Evolutionary conservation across 2,329 filamentous ascomycete genomes (phyloP).

Genomic region (Elsinoe fawcettii): DNA sequence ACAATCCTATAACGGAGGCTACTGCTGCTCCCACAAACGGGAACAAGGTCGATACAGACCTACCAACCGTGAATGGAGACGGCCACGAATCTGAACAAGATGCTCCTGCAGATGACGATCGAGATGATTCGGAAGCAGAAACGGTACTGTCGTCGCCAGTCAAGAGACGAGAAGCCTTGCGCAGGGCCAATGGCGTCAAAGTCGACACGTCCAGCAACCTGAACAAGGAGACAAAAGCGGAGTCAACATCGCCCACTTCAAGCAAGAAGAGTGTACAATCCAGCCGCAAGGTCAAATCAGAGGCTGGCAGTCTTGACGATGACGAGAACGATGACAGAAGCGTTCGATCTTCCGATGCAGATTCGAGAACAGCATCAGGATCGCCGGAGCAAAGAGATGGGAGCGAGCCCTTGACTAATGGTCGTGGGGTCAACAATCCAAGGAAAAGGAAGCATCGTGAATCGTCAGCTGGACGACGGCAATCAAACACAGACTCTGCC

Average conservation of each 20-base stretch:
- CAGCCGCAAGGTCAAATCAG: not conserved
- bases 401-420: constrained; percentile 18
- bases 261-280: constrained; percentile 1
- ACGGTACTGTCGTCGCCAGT: constrained; percentile 41
- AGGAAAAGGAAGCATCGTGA: constrained; percentile 32
- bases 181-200: constrained; percentile 23
- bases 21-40: not conserved
- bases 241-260: not conserved
- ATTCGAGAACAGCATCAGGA: constrained; percentile 6
- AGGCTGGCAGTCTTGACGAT: constrained; percentile 14
- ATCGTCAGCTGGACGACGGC: constrained; percentile 24
- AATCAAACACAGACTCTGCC: constrained; percentile 10
- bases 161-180: constrained; percentile 32
- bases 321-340: constrained; percentile 18
- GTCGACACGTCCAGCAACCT: not conserved
- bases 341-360: constrained; percentile 17
- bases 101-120: constrained; percentile 21
- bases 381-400: constrained; percentile 6
- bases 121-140: constrained; percentile 43
- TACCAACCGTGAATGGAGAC: not conserved
- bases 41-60: not conserved
- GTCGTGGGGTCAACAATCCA: constrained; percentile 27
- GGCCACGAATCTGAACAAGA: not conserved
- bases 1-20: not conserved
- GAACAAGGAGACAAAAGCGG: not conserved